These are phyloP conservation scores for Zygosaccharomyces siamensis DNA, from an alignment of 805 yeast genomes.

Conservation along the genomic window DNA sequence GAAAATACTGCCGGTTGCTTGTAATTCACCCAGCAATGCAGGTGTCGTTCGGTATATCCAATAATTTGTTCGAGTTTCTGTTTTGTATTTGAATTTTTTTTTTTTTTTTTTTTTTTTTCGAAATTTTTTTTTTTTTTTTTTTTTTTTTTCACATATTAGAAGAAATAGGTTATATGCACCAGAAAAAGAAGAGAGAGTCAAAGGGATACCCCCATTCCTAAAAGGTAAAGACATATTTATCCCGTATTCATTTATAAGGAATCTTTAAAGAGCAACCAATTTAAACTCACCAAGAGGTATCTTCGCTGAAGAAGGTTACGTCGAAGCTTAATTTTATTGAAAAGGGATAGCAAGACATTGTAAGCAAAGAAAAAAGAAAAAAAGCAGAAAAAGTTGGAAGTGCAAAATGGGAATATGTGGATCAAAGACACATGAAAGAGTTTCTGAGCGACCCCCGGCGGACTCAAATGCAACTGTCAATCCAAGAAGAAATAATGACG, in stretches of 20 bases:
- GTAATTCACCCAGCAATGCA: not conserved
- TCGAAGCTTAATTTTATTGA: not conserved
- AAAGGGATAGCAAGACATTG: no score
- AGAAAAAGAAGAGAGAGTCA: not conserved
- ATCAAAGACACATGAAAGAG: conserved; percentile 4
- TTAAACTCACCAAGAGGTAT: no score
- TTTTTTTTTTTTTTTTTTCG: not conserved
- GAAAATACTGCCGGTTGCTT: no score
- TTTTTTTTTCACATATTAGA: not conserved
- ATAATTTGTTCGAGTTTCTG: not conserved
- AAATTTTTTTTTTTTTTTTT: not conserved
- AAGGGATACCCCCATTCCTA: not conserved
- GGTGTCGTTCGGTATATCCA: not conserved
- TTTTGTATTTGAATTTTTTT: not conserved
- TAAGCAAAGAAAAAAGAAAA: not conserved
- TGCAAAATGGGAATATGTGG: conserved; percentile 14
- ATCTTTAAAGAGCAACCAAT: not conserved
- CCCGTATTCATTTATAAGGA: no score
- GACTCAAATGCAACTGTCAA: not conserved
- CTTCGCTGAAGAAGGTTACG: not conserved
- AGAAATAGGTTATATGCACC: not conserved
- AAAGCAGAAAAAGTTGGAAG: not conserved
- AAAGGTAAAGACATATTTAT: no score
- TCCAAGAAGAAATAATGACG: not conserved
- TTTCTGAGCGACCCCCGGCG: not conserved